A percentile compares a stretch with the other conserved stretches of the same genome.
Conservation (phyloP, 768 basidiomycete species). For the Mycena epipterygia region DNA sequence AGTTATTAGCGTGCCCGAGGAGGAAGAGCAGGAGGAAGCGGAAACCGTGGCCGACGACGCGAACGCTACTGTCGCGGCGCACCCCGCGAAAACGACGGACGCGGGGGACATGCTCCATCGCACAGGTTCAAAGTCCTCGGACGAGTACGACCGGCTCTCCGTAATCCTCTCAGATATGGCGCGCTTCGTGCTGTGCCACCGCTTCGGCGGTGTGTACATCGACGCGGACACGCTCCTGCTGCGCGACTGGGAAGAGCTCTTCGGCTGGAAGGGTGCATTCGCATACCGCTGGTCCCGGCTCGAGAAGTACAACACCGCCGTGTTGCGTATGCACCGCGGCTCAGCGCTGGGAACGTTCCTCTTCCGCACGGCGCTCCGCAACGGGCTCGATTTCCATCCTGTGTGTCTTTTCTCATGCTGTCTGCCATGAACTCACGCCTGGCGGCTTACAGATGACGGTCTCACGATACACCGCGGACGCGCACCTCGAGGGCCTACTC, state of each 20-base stretch:
- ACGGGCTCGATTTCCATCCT: slow-evolving; percentile 94
- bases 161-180: slow-evolving; percentile 97
- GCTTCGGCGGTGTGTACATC: slow-evolving; percentile 94
- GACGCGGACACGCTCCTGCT: slow-evolving; percentile 95
- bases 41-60: slow-evolving; percentile 54
- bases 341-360: slow-evolving; percentile 91
- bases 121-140: slow-evolving; percentile 89
- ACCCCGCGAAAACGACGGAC: slow-evolving; percentile 55
- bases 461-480: slow-evolving; percentile 86
- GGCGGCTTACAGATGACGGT: slow-evolving; percentile 79
- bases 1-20: slow-evolving; percentile 70
- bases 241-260: slow-evolving; percentile 97
- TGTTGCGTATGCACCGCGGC: slow-evolving; percentile 89
- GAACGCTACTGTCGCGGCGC: slow-evolving; percentile 63
- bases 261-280: slow-evolving; percentile 95
- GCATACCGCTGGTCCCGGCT: slow-evolving; percentile 96
- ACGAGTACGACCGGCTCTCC: slow-evolving; percentile 90
- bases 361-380: slow-evolving; percentile 92
- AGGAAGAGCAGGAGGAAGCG: slow-evolving; percentile 46
- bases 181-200: slow-evolving; percentile 94
- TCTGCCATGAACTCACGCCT: not conserved
- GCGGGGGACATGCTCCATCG: slow-evolving; percentile 73
- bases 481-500: slow-evolving; percentile 80
- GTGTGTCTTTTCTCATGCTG: not conserved
- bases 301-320: slow-evolving; percentile 94